phyloP scores from a whole-genome alignment of 257 asterid species.

The Coffea eugenioides region DNA sequence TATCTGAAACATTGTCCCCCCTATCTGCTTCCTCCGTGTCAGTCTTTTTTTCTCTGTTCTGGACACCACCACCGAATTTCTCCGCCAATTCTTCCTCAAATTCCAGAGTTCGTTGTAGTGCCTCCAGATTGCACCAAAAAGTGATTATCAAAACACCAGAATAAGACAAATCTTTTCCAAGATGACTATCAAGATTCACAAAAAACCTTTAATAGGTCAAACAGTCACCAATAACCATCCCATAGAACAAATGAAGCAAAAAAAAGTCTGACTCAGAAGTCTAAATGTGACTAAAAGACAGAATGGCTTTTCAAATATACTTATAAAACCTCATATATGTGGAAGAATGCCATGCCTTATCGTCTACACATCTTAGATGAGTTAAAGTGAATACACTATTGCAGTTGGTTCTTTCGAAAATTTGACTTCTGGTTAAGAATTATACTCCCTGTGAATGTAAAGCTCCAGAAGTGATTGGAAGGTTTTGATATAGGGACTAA shows the following conservation, averaged over 20 bases:
- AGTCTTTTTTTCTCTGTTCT: conserved; percentile 53
- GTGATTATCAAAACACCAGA: not conserved
- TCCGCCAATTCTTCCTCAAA: conserved; percentile 98
- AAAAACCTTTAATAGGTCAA: not conserved
- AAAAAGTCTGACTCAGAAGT: not conserved
- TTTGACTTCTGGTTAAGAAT: not conserved
- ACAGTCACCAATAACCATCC: not conserved
- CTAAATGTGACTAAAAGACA: not conserved
- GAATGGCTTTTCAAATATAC: not conserved
- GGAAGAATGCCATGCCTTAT: not conserved
- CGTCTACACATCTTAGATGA: not conserved
- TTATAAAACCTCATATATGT: not conserved
- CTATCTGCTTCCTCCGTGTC: conserved; percentile 63
- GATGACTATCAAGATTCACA: not conserved
- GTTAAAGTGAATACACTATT: not conserved
- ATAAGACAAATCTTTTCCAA: not conserved
- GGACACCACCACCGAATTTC: conserved; percentile 92
- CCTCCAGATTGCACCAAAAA: conserved; percentile 45
- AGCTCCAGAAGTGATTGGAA: no score
- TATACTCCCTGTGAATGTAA: no score
- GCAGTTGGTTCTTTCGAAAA: not conserved
- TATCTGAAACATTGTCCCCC: conserved; percentile 67
- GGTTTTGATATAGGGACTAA: not conserved
- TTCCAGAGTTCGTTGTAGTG: conserved; percentile 92
- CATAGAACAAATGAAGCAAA: not conserved